Evolutionary conservation across 805 yeast species (phyloP).

Genomic region (Metschnikowia kofuensis): DNA sequence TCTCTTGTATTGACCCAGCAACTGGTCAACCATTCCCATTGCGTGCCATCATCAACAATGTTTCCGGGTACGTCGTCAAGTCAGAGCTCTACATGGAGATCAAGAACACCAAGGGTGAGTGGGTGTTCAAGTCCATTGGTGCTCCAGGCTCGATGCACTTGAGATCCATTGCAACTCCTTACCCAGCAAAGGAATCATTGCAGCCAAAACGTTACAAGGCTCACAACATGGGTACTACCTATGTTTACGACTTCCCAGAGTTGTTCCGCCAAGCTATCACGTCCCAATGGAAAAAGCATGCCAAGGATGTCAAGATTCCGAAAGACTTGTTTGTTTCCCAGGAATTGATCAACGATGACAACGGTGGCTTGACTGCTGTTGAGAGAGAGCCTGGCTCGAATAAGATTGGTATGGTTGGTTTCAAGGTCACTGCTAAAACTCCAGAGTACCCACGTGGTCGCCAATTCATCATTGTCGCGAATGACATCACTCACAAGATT

Average conservation of each 20-base stretch:
- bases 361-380: constrained; percentile 79
- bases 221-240: constrained; percentile 96
- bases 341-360: constrained; percentile 83
- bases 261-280: constrained; percentile 89
- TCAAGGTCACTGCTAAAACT: constrained; percentile 85
- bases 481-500: constrained; percentile 95
- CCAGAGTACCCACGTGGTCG: constrained; percentile 98
- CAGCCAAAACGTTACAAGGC: constrained; percentile 99
- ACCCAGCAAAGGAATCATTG: constrained; percentile 95
- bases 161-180: constrained; percentile 93
- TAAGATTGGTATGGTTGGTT: constrained; percentile 96
- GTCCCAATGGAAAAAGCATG: constrained; percentile 76
- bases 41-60: constrained; percentile 94
- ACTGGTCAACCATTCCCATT: constrained; percentile 92
- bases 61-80: constrained; percentile 95
- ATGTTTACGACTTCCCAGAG: constrained; percentile 98
- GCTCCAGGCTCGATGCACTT: constrained; percentile 96
- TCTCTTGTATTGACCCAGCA: constrained; percentile 85
- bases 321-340: constrained; percentile 74
- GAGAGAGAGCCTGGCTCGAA: constrained; percentile 96
- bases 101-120: constrained; percentile 86
- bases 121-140: constrained; percentile 96
- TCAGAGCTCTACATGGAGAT: constrained; percentile 94
- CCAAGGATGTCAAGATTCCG: constrained; percentile 57
- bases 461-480: constrained; percentile 87